Evolutionary conservation across 1,284 basidiomycete genomes (phyloP), one percentile per base, ranked within the genome.

Genomic region (Spongispora temasekensis): DNA sequence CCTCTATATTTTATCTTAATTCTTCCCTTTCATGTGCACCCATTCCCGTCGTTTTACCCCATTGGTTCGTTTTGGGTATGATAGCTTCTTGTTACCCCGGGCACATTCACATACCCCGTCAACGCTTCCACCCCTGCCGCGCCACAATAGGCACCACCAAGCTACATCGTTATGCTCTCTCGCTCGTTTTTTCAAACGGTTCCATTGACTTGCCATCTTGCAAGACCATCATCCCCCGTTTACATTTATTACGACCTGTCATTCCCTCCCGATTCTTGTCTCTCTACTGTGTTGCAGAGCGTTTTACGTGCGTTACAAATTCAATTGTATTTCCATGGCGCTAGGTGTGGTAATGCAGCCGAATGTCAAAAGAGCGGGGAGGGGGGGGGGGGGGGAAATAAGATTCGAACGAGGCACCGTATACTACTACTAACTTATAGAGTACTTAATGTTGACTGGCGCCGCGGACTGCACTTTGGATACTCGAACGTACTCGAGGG

Each of bases 111-210:
- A 70, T 71, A 74, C 69, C 72, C 64, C 31, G 35, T 32, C 60
- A 44, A 56, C 59, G 60, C 54, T 40, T 55, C 64, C 37, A 54
- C 59, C 58, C 37, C 48, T 57, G 57, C 67, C 68, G 60, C 58
- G 53, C 61, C 62, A 64, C 69, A 63, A 63, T 54, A 57, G 63
- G 63, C 56, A 68, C 55, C 58, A 52, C 61, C 53, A 62, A 64
- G 59, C 58, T 64, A 71, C 48, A 69, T 71, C 63, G 56, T 64
- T 70, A 65, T 71, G 68, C 68, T 67, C 51, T 63, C 62, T 55
- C 68, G 23, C 61, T 72, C 71, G 60, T 72, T 72, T 65, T n/a
- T 56, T 62, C 57, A 55, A 61, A 67, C 56, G 56, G 31, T 37
- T 56, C 46, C 46, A 27, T 50, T 28, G 27, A 28, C 46, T 50